Percentiles rank a stretch among this genome's conserved stretches.
These are phyloP conservation scores for Serpula lacrymans DNA, from an alignment of 768 basidiomycete species.

Conservation along the genomic window DNA sequence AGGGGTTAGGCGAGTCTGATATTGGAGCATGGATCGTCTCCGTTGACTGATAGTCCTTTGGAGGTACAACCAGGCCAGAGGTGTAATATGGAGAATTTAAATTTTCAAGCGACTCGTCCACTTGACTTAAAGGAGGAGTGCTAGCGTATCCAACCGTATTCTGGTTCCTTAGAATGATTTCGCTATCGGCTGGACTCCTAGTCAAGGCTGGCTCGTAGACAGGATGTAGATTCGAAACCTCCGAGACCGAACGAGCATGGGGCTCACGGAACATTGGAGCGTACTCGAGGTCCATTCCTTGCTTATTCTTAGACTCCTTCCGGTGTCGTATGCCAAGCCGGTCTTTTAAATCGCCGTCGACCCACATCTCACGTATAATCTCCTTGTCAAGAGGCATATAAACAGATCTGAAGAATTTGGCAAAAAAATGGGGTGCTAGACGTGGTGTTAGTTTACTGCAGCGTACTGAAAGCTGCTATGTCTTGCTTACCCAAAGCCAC, in stretches of 20 bases:
- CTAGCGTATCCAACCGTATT: no score
- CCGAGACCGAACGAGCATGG: slow-evolving; percentile 64
- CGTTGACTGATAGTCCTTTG: slow-evolving; percentile 2
- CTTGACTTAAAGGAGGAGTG: no score
- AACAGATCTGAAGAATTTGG: slow-evolving; percentile 65
- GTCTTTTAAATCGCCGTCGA: slow-evolving; percentile 78
- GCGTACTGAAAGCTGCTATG: no score
- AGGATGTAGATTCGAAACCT: slow-evolving; percentile 41
- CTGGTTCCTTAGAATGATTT: slow-evolving; percentile 13
- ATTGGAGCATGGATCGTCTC: neutral
- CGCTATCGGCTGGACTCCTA: slow-evolving; percentile 24
- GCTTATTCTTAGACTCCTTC: slow-evolving; percentile 44
- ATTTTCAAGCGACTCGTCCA: neutral
- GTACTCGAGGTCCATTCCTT: slow-evolving; percentile 45
- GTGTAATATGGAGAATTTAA: slow-evolving; percentile 9
- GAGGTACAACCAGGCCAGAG: no score
- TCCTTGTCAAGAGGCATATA: slow-evolving; percentile 86
- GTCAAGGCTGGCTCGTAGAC: slow-evolving; percentile 48
- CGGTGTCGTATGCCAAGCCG: slow-evolving; percentile 69
- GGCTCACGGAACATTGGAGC: slow-evolving; percentile 69
- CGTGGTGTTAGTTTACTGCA: neutral
- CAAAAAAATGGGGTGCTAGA: slow-evolving; percentile 76
- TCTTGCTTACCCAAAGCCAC: slow-evolving; percentile 67
- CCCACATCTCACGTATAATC: slow-evolving; percentile 91
- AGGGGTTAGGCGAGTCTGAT: slow-evolving; percentile 36